A percentile compares a stretch with the other conserved stretches of the same genome.
Conservation (phyloP, 225 moss, liverwort and hornwort species). For the Takakia lepidozioides region DNA sequence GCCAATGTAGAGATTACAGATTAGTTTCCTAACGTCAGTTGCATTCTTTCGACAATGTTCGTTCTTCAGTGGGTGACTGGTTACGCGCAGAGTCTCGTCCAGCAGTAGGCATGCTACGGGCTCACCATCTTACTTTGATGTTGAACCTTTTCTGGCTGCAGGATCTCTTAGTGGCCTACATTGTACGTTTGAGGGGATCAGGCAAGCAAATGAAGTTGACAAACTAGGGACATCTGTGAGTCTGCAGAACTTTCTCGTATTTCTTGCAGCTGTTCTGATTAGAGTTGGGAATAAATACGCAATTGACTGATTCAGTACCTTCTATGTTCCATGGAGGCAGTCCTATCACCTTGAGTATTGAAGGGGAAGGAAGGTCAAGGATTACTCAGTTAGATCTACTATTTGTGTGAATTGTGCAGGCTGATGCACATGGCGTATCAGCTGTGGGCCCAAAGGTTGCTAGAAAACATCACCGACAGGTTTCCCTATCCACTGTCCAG, state of each 20-base stretch:
- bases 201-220: slow-evolving; percentile 17
- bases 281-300: too few relatives aligned
- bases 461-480: too few relatives aligned
- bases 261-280: neutral
- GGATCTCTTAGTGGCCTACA: slow-evolving; percentile 18
- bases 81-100: neutral
- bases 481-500: too few relatives aligned
- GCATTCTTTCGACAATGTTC: neutral
- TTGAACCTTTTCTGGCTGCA: slow-evolving; percentile 1
- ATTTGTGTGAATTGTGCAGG: neutral
- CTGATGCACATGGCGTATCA: too few relatives aligned
- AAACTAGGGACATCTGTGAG: slow-evolving; percentile 17
- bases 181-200: slow-evolving; percentile 21
- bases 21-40: too few relatives aligned
- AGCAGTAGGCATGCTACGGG: too few relatives aligned
- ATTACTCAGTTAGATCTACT: slow-evolving; percentile 14
- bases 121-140: too few relatives aligned
- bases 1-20: too few relatives aligned
- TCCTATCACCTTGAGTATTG: neutral
- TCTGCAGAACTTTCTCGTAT: neutral
- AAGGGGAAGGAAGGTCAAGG: neutral
- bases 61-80: slow-evolving; percentile 1
- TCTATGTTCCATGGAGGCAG: neutral
- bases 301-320: neutral
- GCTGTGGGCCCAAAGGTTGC: too few relatives aligned